Percentiles rank a stretch among this genome's conserved stretches.
Evolutionary conservation across 768 basidiomycete genomes (phyloP).

Genomic region (Stropharia rugosoannulata): DNA sequence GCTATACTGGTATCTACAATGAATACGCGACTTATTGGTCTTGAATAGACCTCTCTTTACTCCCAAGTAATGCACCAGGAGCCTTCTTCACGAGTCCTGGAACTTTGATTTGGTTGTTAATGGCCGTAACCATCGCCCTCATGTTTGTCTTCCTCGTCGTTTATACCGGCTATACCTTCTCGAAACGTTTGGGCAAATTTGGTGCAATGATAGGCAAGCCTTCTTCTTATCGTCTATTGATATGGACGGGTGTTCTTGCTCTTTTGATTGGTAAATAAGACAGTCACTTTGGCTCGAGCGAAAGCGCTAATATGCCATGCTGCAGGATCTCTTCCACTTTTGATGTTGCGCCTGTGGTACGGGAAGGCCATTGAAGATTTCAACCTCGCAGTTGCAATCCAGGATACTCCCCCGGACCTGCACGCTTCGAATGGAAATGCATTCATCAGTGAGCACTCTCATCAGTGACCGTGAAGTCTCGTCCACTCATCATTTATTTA

Average conservation of each 20-base stretch:
- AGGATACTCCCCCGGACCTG: slow-evolving; percentile 56
- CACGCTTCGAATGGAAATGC: slow-evolving; percentile 66
- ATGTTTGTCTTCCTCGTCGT: background rate
- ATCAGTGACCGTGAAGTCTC: background rate
- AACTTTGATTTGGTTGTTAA: background rate
- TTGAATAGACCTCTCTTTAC: background rate
- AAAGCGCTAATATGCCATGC: no score
- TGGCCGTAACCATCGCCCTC: background rate
- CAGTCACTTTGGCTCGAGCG: background rate
- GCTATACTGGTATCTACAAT: background rate
- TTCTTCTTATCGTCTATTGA: slow-evolving; percentile 58
- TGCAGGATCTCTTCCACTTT: slow-evolving; percentile 65
- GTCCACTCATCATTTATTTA: slow-evolving; percentile 23
- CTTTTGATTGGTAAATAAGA: slow-evolving; percentile 61
- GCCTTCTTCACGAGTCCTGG: background rate
- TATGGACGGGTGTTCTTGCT: slow-evolving; percentile 78
- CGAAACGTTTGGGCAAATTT: background rate
- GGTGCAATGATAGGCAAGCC: slow-evolving; percentile 40
- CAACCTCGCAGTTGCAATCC: slow-evolving; percentile 56
- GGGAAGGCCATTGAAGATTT: slow-evolving; percentile 79
- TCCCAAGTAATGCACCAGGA: background rate
- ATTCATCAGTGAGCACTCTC: slow-evolving; percentile 61
- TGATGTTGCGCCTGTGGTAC: slow-evolving; percentile 79
- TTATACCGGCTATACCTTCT: background rate
- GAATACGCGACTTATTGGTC: background rate